Percentiles rank a stretch among this genome's conserved stretches.
These are phyloP conservation scores for Penicillium sp. DNA, from an alignment of 2,329 filamentous ascomycete genomes.

Conservation along the genomic window DNA sequence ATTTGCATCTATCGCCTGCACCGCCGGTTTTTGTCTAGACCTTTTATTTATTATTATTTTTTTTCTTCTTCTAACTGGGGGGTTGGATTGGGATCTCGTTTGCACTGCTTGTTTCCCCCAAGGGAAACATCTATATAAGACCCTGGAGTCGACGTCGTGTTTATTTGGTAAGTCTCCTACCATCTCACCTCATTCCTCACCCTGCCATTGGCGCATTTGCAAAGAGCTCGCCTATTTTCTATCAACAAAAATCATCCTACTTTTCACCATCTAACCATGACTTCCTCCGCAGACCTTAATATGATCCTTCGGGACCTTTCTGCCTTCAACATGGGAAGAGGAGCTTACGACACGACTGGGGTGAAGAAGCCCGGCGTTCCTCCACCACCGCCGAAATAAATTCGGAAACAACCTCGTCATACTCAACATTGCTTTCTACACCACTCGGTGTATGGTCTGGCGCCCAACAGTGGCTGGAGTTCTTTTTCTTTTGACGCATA, in stretches of 20 bases:
- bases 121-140: slow-evolving; percentile 23
- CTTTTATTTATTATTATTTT: too few species aligned
- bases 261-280: slow-evolving; percentile 30
- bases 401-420: slow-evolving; percentile 18
- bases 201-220: slow-evolving; percentile 5
- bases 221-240: background rate
- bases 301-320: slow-evolving; percentile 44
- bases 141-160: slow-evolving; percentile 19
- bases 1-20: slow-evolving; percentile 28
- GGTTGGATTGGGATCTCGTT: slow-evolving; percentile 25
- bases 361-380: slow-evolving; percentile 48
- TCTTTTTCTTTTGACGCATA: slow-evolving; percentile 21
- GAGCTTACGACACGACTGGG: slow-evolving; percentile 52
- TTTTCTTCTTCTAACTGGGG: too few species aligned
- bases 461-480: slow-evolving; percentile 25
- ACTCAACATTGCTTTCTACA: slow-evolving; percentile 20
- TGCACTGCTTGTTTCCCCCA: slow-evolving; percentile 13
- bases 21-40: slow-evolving; percentile 27
- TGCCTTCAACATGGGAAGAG: slow-evolving; percentile 50
- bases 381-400: slow-evolving; percentile 44
- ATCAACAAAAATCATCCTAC: background rate
- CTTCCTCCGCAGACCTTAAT: slow-evolving; percentile 30
- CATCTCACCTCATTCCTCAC: slow-evolving; percentile 19
- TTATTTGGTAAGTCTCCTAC: slow-evolving; percentile 20
- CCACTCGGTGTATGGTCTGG: slow-evolving; percentile 21